Evolutionary conservation across 2,329 filamentous ascomycete species (phyloP).

Genomic region (Phyllosticta citribraziliensis): DNA sequence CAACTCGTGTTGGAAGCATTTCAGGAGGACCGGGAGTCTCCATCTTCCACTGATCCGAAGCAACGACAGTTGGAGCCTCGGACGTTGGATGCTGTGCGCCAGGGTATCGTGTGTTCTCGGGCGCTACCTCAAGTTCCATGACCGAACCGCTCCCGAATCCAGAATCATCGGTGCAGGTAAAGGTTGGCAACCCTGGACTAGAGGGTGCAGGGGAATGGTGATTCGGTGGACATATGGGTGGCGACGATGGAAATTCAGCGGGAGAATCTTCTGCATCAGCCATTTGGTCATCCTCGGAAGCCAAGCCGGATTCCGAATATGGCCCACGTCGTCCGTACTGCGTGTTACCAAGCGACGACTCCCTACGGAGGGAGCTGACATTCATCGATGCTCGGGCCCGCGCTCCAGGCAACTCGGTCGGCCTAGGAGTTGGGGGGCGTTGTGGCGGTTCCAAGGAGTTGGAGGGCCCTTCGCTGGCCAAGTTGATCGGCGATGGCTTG

Average conservation of each 20-base stretch:
- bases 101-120: not conserved
- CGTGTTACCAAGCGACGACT: constrained; percentile 42
- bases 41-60: constrained; percentile 10
- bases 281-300: constrained; percentile 40
- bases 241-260: constrained; percentile 79
- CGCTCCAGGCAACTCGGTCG: constrained; percentile 34
- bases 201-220: constrained; percentile 58
- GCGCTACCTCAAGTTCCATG: constrained; percentile 48
- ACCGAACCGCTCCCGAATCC: constrained; percentile 83
- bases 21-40: constrained; percentile 31
- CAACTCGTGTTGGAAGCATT: constrained; percentile 19
- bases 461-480: constrained; percentile 34
- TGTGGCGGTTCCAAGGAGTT: constrained; percentile 62
- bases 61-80: not conserved
- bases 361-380: constrained; percentile 47
- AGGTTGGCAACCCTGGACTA: constrained; percentile 59
- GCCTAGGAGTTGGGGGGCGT: constrained; percentile 67
- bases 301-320: constrained; percentile 34
- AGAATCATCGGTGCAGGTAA: constrained; percentile 53
- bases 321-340: constrained; percentile 20
- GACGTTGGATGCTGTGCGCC: not conserved
- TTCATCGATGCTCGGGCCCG: constrained; percentile 15
- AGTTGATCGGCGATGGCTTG: constrained; percentile 54
- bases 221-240: constrained; percentile 57
- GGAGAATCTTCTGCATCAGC: constrained; percentile 54